Base-by-base conservation (phyloP, 352 stramenopile genomes). In the Globisporangium paroecandrum region DNA sequence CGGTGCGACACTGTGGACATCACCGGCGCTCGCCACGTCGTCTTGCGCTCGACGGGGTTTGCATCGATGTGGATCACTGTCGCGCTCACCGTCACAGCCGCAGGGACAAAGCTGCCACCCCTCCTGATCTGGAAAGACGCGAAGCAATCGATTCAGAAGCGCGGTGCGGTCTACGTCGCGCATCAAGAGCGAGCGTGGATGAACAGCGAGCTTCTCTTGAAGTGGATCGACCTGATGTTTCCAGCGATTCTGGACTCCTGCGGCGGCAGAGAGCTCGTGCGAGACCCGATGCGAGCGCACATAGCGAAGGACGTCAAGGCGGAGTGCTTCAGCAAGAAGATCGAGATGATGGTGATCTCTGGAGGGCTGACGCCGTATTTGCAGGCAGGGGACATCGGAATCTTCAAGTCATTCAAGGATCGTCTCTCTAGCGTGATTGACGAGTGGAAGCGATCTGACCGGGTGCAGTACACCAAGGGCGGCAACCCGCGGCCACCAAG, bases 31-130 rank as follows among this genome's bases (percentile, higher is more conserved):
- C 65, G 56, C 2, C 68, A 76, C n/a, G 66, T 77, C 20, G 65
- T 77, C 7, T 38, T 72, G 2, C 58, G 59, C 2, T 76, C 68
- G 8, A 76, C 71, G 8, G 71, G 71, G 0, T 80, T 59, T 24
- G 20, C 58, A 13, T 63, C 58, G 58, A 63, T 63, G 58, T 22
- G 29, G 36, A 51, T 63, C 29, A 54, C 22, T 15, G 24, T 32
- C 3, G 24, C 24, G n/a, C 36, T 51, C 58, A 49, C 58, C 18
- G 1, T 54, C 8, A 63, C 58, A 53, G 36, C 58, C 58, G 1
- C 58, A 36, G 3, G 58, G 32, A 49, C 22, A 22, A 63, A 63
- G 22, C n/a, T 63, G n/a, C 57, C 36, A 53, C 34, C 36, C 5
- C n/a, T 51, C 10, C 20, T 63, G 32, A 63, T 63, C 24, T 54